Percentiles rank a stretch among this genome's conserved stretches.
phyloP scores from a whole-genome alignment of 148 eudicot species.

The Drosera capensis region DNA sequence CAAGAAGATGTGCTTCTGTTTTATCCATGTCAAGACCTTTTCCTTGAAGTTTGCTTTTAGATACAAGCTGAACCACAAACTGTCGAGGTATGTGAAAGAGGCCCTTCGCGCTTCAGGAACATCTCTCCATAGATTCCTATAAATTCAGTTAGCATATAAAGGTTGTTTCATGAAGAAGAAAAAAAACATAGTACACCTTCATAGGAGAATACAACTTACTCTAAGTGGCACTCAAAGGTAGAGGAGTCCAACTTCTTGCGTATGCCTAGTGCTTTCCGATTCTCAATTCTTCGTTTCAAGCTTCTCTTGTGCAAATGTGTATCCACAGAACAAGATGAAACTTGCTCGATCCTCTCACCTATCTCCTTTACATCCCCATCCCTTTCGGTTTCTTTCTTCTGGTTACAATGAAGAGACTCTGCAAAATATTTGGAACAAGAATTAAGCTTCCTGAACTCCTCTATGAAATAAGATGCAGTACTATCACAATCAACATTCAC shows the following conservation, averaged over 20 bases:
- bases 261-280: background rate
- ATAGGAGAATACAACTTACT: conserved; percentile 17
- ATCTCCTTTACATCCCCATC: background rate
- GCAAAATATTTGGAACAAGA: conserved; percentile 16
- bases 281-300: conserved; percentile 5
- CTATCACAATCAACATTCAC: no score
- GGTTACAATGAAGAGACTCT: conserved; percentile 3
- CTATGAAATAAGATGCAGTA: no score
- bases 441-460: conserved; percentile 6
- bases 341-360: background rate
- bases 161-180: background rate
- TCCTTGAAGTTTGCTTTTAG: conserved; percentile 9
- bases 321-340: conserved; percentile 5
- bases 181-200: background rate
- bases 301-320: conserved; percentile 4
- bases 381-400: background rate
- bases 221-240: conserved; percentile 29
- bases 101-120: conserved; percentile 27
- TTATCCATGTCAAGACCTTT: conserved; percentile 36
- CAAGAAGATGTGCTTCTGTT: conserved; percentile 38
- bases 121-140: conserved; percentile 37
- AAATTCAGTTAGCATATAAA: conserved; percentile 1
- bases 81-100: conserved; percentile 27
- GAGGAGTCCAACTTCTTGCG: conserved; percentile 18
- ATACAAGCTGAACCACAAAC: conserved; percentile 43